These are phyloP conservation scores for Backusella australiensis DNA, from an alignment of 192 early-diverging fungal species.

Conservation along the genomic window DNA sequence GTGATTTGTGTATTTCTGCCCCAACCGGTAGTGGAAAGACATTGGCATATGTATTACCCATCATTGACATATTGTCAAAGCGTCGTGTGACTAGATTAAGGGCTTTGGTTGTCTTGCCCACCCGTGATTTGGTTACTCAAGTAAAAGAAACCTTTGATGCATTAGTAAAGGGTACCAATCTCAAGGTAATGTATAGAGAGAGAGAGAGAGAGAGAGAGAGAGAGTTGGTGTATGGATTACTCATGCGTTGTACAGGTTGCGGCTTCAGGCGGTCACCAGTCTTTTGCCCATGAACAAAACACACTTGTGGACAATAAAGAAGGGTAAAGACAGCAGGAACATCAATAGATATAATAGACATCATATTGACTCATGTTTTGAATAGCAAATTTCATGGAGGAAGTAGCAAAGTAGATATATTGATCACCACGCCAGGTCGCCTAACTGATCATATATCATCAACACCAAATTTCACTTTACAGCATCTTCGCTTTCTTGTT, in stretches of 20 bases:
- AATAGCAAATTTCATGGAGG: constrained; percentile 48
- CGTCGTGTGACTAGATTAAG: constrained; percentile 80
- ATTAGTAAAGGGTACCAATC: constrained; percentile 71
- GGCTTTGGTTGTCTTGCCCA: constrained; percentile 90
- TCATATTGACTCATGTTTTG: background rate
- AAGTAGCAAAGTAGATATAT: constrained; percentile 74
- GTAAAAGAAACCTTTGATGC: constrained; percentile 84
- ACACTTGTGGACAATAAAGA: constrained; percentile 37
- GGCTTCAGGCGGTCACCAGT: constrained; percentile 72
- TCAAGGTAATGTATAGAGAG: constrained; percentile 37
- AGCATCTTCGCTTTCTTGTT: constrained; percentile 87
- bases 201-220: too few species aligned
- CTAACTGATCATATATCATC: constrained; percentile 87
- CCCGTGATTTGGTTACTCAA: constrained; percentile 87
- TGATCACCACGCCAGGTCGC: constrained; percentile 95
- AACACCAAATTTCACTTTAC: constrained; percentile 85
- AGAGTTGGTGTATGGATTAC: background rate
- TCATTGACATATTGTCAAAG: constrained; percentile 76
- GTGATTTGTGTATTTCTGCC: constrained; percentile 92
- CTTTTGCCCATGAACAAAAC: constrained; percentile 72
- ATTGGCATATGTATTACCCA: constrained; percentile 91
- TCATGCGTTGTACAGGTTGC: constrained; percentile 42
- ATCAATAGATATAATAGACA: background rate
- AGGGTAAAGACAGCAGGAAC: constrained; percentile 14
- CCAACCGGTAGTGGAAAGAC: constrained; percentile 98